Evolutionary conservation across 2,329 filamentous ascomycete genomes (phyloP), one percentile per base, ranked within the genome.

Genomic region (Claviceps purpurea): DNA sequence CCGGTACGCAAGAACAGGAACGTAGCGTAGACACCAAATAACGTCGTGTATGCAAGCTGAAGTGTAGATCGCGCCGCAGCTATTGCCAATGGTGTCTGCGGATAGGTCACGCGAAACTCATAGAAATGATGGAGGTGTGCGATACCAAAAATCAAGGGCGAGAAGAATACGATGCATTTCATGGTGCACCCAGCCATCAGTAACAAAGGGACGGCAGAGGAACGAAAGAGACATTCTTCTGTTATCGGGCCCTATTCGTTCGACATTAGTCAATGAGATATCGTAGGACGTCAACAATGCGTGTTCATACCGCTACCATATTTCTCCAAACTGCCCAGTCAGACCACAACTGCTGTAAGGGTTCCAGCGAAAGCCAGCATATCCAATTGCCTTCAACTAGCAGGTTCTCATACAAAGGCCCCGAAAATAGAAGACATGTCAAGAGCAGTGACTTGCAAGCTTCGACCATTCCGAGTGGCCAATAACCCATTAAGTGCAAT

Each of bases 101-200:
- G 87, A 60, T 94, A 81, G 1, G 85, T 87, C 53, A 95, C 74
- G 52, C 85, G 79, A 68, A 95, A 95, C 70, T 97, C 93, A 71
- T 95, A 95, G 66, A 95, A 89, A 70, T 98, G 93, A 69, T 98
- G 91, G 47, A 95, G 69, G 69, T 98, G 93, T 7, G 93, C 90
- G 45, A 95, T 81, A 50, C 91, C 91, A 64, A 97, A 97, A 65
- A 95, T 84, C 11, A 96, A 72, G 6, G 91, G 91, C 1, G 88
- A 87, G 11, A 88, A 71, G 69, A 95, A 89, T 62, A 95, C 79
- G 57, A 87, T 89, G 42, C 72, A 71, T 2, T 62, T 57, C 30
- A 74, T 61, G 44, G 76, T 74, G 49, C 81, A 72, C 45, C 76
- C 77, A 20, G 89, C 82, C 49, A 89, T 73, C 34, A 96, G 71